Evolutionary conservation across 2,329 filamentous ascomycete species (phyloP), one percentile per base, ranked within the genome.

Genomic region (Elsinoe arachidis): DNA sequence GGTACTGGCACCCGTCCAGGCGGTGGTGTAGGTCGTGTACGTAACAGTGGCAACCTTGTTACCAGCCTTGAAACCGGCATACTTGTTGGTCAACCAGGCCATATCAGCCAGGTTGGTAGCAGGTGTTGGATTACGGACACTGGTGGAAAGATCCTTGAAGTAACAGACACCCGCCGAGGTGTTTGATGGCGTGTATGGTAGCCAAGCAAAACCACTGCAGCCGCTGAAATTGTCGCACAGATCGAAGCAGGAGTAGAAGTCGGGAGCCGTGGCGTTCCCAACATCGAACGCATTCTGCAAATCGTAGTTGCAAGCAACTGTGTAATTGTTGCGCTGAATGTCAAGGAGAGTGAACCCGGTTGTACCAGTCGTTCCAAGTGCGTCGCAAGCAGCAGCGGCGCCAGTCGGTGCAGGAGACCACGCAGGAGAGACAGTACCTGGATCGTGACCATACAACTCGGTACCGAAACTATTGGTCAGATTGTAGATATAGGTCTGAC

Each of bases 211-310:
- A 15, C 57, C 60, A 19, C n/a, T 49, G 52, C 60, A 61, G 15
- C 34, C 39, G 14, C 12, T 23, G 21, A 58, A 46, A 9, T 49
- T 54, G 34, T 61, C 57, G 33, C 60, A 61, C 10, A 58, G 37
- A 26, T 57, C 57, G 34, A 61, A 61, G 52, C 60, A 61, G n/a
- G 60, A 61, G 39, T 61, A 61, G 26, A 58, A 61, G 35, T 61
- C 60, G 1, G 60, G 9, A 17, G 56, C 57, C 3, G 58, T 58
- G 11, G 44, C 15, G 39, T 58, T 59, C n/a, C 58, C 60, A 33
- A 61, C 58, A 46, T 61, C 60, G 21, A 33, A 21, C 1, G 55
- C 26, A 17, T 59, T 41, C 17, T 58, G 49, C 10, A 61, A 55
- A 46, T 61, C 58, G 17, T 61, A 61, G n/a, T 46, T 52, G 46